phyloP scores from a whole-genome alignment of 202 grass and related monocot species.

The Cymbopogon flexuosus region DNA sequence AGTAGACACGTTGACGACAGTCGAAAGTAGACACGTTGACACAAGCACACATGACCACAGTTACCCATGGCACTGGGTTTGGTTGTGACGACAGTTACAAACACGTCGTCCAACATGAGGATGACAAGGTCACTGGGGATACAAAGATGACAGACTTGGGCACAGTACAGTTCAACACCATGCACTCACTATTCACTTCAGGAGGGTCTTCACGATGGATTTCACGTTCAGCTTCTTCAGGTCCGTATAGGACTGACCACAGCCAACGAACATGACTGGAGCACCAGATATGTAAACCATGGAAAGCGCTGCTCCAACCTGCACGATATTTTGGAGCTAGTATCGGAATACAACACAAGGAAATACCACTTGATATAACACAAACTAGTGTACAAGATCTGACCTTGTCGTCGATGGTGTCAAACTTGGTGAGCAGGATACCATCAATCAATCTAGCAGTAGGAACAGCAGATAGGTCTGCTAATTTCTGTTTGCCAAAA shows the following conservation, averaged over 20 bases:
- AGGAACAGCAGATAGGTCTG: conserved; percentile 67
- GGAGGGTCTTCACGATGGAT: conserved; percentile 93
- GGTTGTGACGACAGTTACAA: not conserved
- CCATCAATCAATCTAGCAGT: conserved; percentile 86
- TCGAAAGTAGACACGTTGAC: not conserved
- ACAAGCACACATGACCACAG: not conserved
- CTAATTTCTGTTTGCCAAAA: conserved; percentile 68
- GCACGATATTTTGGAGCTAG: not conserved
- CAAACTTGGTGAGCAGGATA: conserved; percentile 94
- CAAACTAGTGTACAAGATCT: conserved; percentile 9
- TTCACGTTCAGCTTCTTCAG: conserved; percentile 93
- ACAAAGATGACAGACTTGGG: conserved; percentile 17
- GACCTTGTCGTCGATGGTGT: conserved; percentile 93
- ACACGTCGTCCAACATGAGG: conserved; percentile 14
- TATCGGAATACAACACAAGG: not conserved
- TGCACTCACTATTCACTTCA: conserved; percentile 55
- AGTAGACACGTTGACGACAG: not conserved
- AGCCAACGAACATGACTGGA: conserved; percentile 89
- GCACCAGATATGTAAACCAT: conserved; percentile 94
- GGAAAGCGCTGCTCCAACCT: conserved; percentile 83
- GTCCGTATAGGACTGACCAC: conserved; percentile 91
- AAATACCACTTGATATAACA: not conserved
- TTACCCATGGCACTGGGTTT: not conserved
- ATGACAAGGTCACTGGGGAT: conserved; percentile 65
- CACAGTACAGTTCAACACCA: conserved; percentile 21